Conservation (phyloP, 108 stramenopile species). For the Conticribra weissflogii region DNA sequence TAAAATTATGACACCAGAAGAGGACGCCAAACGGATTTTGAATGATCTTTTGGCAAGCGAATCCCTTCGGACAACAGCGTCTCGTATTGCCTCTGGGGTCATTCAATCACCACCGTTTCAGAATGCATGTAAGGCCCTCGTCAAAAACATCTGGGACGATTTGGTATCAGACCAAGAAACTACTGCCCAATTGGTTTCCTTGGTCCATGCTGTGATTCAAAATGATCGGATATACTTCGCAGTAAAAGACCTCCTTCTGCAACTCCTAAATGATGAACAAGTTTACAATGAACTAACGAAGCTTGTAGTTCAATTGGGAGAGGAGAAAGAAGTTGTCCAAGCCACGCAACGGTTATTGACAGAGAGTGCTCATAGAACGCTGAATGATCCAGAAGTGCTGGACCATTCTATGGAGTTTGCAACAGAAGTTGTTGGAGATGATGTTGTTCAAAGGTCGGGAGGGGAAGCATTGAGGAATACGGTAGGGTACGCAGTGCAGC, state of each 20-base stretch:
- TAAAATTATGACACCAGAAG: slow-evolving; percentile 39
- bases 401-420: slow-evolving; percentile 93
- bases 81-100: slow-evolving; percentile 52
- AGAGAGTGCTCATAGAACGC: slow-evolving; percentile 76
- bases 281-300: slow-evolving; percentile 72
- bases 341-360: slow-evolving; percentile 74
- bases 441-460: slow-evolving; percentile 83
- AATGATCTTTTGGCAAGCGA: slow-evolving; percentile 43
- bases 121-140: slow-evolving; percentile 56
- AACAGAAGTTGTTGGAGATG: slow-evolving; percentile 87
- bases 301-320: slow-evolving; percentile 67
- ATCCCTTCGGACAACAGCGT: slow-evolving; percentile 38
- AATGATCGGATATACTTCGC: slow-evolving; percentile 69
- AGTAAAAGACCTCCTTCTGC: slow-evolving; percentile 60
- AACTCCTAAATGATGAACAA: slow-evolving; percentile 74
- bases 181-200: slow-evolving; percentile 62
- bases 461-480: slow-evolving; percentile 87
- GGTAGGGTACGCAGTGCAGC: slow-evolving; percentile 81
- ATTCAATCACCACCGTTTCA: slow-evolving; percentile 70
- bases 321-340: slow-evolving; percentile 57
- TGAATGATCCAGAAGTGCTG: slow-evolving; percentile 87
- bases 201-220: slow-evolving; percentile 71
- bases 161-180: slow-evolving; percentile 79
- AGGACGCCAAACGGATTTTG: slow-evolving; percentile 50
- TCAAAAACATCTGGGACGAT: slow-evolving; percentile 78